phyloP scores from a whole-genome alignment of 257 asterid genomes.

The Datura wrightii region DNA sequence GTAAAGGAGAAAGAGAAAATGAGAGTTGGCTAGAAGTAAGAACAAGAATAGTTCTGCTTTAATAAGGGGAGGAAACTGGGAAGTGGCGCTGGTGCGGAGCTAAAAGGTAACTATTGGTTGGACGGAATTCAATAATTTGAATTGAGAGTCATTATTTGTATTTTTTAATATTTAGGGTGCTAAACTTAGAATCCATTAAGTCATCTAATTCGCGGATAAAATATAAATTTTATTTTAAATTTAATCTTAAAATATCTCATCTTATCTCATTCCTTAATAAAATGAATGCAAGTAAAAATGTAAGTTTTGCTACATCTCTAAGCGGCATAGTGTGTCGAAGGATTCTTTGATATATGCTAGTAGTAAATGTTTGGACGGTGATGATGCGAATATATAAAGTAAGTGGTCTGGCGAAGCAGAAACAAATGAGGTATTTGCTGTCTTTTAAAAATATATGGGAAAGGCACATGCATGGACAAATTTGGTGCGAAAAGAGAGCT shows the following conservation, averaged over 20 bases:
- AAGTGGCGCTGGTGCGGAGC: neutral
- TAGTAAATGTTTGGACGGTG: constrained; percentile 52
- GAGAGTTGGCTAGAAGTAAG: constrained; percentile 21
- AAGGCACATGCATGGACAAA: constrained; percentile 75
- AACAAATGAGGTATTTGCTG: constrained; percentile 51
- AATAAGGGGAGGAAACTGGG: constrained; percentile 36
- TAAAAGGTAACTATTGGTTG: neutral
- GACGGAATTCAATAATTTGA: neutral
- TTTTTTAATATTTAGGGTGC: neutral
- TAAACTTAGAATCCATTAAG: neutral
- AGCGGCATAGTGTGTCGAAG: neutral
- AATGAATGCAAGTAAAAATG: no score
- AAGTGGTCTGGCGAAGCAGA: constrained; percentile 63
- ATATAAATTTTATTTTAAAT: neutral
- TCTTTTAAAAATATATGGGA: constrained; percentile 39
- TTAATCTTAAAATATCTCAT: neutral
- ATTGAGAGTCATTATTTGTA: neutral
- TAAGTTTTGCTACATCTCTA: neutral
- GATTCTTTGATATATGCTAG: constrained; percentile 20
- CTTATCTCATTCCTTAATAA: neutral
- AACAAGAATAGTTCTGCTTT: constrained; percentile 38
- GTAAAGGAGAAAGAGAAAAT: constrained; percentile 7
- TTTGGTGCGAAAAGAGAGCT: constrained; percentile 50
- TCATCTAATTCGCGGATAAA: neutral
- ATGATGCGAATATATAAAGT: constrained; percentile 38